Evolutionary conservation across 2,329 filamentous ascomycete genomes (phyloP).

Genomic region (Grosmannia serpens): DNA sequence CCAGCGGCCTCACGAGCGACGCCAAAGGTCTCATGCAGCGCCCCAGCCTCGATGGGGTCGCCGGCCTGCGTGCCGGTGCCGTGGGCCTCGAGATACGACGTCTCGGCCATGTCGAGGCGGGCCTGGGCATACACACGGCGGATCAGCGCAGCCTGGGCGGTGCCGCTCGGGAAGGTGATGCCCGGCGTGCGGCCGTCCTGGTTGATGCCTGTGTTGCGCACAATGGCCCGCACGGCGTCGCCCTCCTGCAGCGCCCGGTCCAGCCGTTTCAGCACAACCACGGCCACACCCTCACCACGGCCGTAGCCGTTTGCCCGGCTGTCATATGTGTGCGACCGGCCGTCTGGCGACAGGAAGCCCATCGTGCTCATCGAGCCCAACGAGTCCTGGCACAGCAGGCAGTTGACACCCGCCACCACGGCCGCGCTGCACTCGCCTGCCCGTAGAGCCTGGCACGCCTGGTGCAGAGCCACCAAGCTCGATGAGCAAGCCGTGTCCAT

Average conservation of each 20-base stretch:
- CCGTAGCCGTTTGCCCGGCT: slow-evolving; percentile 33
- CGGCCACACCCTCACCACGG: slow-evolving; percentile 35
- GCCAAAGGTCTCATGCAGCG: slow-evolving; percentile 22
- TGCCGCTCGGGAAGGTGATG: slow-evolving; percentile 13
- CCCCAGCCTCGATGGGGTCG: slow-evolving; percentile 23
- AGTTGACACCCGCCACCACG: slow-evolving; percentile 14
- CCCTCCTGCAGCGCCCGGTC: slow-evolving; percentile 24
- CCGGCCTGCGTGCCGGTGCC: slow-evolving; percentile 23
- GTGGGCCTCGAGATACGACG: slow-evolving; percentile 28
- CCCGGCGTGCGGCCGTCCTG: slow-evolving; percentile 12
- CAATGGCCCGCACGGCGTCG: slow-evolving; percentile 22
- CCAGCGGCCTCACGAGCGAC: neutral
- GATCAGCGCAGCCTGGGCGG: slow-evolving; percentile 16
- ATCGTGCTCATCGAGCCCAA: slow-evolving; percentile 34
- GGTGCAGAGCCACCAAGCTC: slow-evolving; percentile 28
- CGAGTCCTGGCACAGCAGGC: slow-evolving; percentile 13
- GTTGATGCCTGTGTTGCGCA: slow-evolving; percentile 13
- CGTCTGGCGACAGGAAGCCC: slow-evolving; percentile 26
- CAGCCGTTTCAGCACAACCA: slow-evolving; percentile 32
- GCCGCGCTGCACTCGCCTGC: slow-evolving; percentile 11
- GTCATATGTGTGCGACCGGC: slow-evolving; percentile 23
- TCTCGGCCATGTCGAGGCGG: slow-evolving; percentile 8
- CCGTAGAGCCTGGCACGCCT: slow-evolving; percentile 20
- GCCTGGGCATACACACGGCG: slow-evolving; percentile 10
- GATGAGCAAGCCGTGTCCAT: slow-evolving; percentile 35